Percentiles rank a stretch among this genome's conserved stretches.
phyloP scores from a whole-genome alignment of 768 basidiomycete genomes.

The Lactarius psammicola region DNA sequence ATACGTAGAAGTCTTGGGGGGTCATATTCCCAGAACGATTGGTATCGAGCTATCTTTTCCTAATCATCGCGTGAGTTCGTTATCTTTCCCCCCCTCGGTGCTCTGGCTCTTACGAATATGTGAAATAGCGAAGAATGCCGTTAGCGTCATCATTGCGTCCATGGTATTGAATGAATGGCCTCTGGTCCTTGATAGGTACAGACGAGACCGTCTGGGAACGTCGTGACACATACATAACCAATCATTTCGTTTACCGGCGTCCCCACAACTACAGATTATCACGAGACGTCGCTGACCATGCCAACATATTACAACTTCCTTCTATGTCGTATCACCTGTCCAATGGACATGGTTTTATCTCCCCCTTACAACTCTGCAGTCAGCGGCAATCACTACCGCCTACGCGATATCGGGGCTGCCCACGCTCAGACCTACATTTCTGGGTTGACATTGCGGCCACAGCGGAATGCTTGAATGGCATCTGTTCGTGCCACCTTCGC shows the following conservation, averaged over 20 bases:
- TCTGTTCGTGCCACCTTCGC: neutral
- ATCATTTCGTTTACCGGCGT: neutral
- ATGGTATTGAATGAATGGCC: neutral
- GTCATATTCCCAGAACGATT: neutral
- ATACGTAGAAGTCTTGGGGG: neutral
- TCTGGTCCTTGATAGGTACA: neutral
- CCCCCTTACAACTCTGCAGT: neutral
- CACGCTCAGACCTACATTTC: neutral
- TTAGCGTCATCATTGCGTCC: constrained; percentile 3
- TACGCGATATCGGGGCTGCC: neutral
- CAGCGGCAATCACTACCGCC: neutral
- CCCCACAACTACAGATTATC: neutral
- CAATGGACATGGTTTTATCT: neutral
- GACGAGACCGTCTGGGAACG: neutral
- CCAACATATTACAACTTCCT: neutral
- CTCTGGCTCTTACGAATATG: neutral
- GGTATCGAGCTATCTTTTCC: neutral
- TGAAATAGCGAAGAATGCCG: constrained; percentile 4
- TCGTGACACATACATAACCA: neutral
- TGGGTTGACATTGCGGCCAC: constrained; percentile 4
- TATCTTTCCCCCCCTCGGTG: neutral
- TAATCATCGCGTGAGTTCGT: neutral
- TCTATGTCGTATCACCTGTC: neutral
- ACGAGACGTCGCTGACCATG: neutral
- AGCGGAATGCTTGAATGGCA: neutral